Base-by-base conservation (phyloP, 1,139 yeast genomes). In the Lodderomyces metapsilosis region DNA sequence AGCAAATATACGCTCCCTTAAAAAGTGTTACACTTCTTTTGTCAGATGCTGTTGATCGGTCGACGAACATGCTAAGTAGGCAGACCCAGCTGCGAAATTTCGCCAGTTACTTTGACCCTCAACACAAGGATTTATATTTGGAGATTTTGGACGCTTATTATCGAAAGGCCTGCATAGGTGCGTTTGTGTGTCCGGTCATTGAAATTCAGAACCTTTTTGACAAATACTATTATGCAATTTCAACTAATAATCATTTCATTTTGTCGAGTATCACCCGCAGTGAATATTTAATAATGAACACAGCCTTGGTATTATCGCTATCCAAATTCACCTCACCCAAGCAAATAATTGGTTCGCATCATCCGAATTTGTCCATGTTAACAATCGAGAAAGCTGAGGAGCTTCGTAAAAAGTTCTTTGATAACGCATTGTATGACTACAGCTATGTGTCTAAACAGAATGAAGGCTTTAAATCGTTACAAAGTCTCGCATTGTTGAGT, bases 381-480 rank as follows among this genome's bases (percentile, higher is more conserved):
- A 25, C 40, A 13, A 44, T 37, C 16, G 25, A 38, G 35, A 32
- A 34, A 31, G 22, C 18, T 16, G 34, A 34, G 4, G 33, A 30
- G 7, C 34, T 50, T 5, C 45, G 44, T 16, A n/a, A 45, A 12
- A 45, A 39, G 13, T 48, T 51, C 32, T 57, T 56, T 36, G 40
- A 43, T 10, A 52, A 57, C 40, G 44, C 63, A 6, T 41, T 61
- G 21, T 49, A 43, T 34, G 53, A 52, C 39, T 62, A 58, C 44
- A 57, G 56, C 25, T 48, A 53, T 8, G 48, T 61, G 0, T 44
- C 56, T 5, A 40, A 52, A 6, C n/a, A 10, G 2, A 32, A 23
- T 36, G 65, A 60, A 34, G 61, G 64, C 6, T 30, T 55, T 1
- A 45, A 37, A 17, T 44, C 63, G 1, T 42, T 62, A 5, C 64